Evolutionary conservation across 2,329 filamentous ascomycete genomes (phyloP), one percentile per base, ranked within the genome.

Genomic region (Parascedosporium putredinis): DNA sequence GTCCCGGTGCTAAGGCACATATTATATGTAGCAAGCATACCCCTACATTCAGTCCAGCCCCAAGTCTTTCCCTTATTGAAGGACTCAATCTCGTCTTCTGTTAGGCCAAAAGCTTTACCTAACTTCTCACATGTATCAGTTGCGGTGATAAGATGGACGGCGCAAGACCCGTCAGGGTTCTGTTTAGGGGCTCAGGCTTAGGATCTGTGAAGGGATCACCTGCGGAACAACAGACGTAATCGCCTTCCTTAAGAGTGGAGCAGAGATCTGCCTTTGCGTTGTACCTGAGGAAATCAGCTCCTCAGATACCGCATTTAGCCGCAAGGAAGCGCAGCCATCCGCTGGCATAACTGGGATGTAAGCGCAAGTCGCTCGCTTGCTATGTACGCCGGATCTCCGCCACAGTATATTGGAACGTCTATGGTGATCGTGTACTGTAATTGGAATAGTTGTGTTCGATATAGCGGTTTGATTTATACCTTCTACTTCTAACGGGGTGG

Each of bases 221-320:
- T 20, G 54, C 25, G 20, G 49, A 53, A 51, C 57, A 59, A 52
- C 57, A 58, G 16, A 57, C 52, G 7, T 24, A 33, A 36, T 57
- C 46, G 31, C 47, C 54, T 8, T 45, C 31, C n/a, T 50, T 53
- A 8, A 60, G 55, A 5, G 55, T 56, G 16, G 23, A 53, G 54
- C 57, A 59, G n/a, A 60, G 55, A 40, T 54, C 53, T 6, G 45
- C 24, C 4, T 47, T 23, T 3, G 55, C 33, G 44, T 70, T 70
- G 54, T 60, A 66, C 31, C 60, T 57, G 8, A 51, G 51, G 31
- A 66, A 58, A 10, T 67, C 52, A 6, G 55, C 51, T 18, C 54
- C 47, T 2, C 56, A 57, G 33, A 68, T 65, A 9, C 59, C 57
- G 52, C 64, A 68, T 49, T 56, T 52, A 8, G 55, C n/a, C 1